Evolutionary conservation across 257 asterid species (phyloP).

Genomic region (Salvia hispanica): DNA sequence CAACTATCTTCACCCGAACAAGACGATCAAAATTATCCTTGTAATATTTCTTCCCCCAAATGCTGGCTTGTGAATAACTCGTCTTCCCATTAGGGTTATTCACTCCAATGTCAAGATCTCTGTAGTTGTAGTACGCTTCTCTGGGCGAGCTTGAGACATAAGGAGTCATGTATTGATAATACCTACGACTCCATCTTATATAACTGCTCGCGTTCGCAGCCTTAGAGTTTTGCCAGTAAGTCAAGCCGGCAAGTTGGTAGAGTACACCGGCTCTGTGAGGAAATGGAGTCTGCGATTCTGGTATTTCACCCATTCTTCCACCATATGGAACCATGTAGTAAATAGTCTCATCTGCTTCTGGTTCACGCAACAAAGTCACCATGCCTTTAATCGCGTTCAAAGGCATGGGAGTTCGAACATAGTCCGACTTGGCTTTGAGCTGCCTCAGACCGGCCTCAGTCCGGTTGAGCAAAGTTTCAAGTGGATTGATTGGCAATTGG

Average conservation of each 20-base stretch:
- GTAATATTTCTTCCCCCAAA: neutral
- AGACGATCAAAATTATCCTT: constrained; percentile 17
- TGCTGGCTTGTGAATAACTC: constrained; percentile 23
- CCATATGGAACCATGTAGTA: constrained; percentile 23
- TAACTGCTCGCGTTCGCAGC: neutral
- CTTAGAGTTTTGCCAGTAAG: constrained; percentile 17
- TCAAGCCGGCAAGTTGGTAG: neutral
- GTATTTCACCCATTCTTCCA: constrained; percentile 23
- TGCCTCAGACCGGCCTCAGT: neutral
- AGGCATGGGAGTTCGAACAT: constrained; percentile 23
- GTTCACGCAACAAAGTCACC: neutral
- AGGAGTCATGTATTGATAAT: constrained; percentile 31
- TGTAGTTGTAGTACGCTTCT: constrained; percentile 37
- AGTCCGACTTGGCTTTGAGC: constrained; percentile 29
- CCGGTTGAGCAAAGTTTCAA: constrained; percentile 27
- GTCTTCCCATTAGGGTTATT: constrained; percentile 23
- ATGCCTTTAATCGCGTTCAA: neutral
- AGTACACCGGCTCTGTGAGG: neutral
- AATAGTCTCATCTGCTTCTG: neutral
- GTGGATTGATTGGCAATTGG: neutral
- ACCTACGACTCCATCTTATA: neutral
- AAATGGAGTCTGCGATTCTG: constrained; percentile 17
- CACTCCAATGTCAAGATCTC: constrained; percentile 43
- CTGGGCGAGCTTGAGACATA: constrained; percentile 36
- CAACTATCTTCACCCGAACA: neutral